A percentile compares a stretch with the other conserved stretches of the same genome.
phyloP scores from a whole-genome alignment of 345 rosid species.

The Eucalyptus regnans region DNA sequence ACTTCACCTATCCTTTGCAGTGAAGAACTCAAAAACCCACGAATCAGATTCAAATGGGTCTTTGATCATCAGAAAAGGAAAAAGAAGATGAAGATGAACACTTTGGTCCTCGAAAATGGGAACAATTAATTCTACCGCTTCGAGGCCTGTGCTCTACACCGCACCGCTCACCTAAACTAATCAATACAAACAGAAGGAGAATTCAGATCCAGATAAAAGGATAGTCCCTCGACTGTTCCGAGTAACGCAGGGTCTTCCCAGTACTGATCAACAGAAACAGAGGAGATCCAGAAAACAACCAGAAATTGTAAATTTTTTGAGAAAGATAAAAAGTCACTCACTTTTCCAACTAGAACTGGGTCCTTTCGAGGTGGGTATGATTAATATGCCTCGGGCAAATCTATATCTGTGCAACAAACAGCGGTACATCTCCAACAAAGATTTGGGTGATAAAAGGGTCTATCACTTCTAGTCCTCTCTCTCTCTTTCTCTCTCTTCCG shows the following conservation, averaged over 20 bases:
- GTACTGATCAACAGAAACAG: neutral
- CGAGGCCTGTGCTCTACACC: neutral
- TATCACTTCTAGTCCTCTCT: neutral
- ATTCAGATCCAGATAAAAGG: neutral
- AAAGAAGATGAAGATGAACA: neutral
- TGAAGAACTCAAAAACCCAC: neutral
- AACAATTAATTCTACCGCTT: neutral
- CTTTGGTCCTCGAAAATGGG: neutral
- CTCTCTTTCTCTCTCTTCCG: neutral
- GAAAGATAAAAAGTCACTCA: constrained; percentile 21
- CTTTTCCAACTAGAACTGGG: constrained; percentile 1
- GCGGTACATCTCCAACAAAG: neutral
- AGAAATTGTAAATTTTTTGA: neutral
- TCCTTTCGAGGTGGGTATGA: neutral
- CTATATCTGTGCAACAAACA: neutral
- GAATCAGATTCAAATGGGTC: neutral
- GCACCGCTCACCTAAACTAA: neutral
- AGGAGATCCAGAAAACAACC: neutral
- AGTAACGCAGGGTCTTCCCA: neutral
- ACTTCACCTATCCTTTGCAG: neutral
- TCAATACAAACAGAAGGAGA: neutral
- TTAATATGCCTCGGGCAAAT: neutral
- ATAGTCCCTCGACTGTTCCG: neutral
- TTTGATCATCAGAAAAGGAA: neutral
- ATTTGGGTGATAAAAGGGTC: neutral